Evolutionary conservation across 192 early-diverging fungal species (phyloP), one percentile per base, ranked within the genome.

Genomic region (Podila verticillata): DNA sequence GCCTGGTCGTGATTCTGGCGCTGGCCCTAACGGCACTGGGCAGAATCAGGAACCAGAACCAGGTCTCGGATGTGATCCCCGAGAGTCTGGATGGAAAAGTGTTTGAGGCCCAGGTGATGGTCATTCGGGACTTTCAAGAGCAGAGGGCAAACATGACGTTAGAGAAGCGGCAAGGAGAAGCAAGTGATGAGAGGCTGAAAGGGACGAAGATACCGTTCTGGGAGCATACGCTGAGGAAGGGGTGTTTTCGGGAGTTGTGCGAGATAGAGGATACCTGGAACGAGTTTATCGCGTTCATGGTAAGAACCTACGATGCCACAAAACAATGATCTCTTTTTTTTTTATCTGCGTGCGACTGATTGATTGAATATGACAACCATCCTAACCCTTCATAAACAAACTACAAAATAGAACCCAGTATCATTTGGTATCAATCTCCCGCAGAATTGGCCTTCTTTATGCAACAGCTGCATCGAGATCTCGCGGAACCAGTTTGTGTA

Each of bases 401-500:
- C 3, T 51, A 2, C 32, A 24, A 17, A 12, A 32, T 34, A 77
- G 74, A 34, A 66, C 19, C 68, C 75, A 0, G 68, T 66, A 10
- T 70, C 75, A 0, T 78, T 66, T 61, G 75, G 63, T 2, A 78
- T 78, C 9, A 2, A 48, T 6, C 39, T 78, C 13, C 47, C 19
- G 1, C 30, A 66, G 1, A 71, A 78, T 13, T 78, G 75, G 75
- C 75, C 75, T 9, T 70, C 75, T 1, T 59, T 78, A 0, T 78
- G 75, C 49, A 78, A 66, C 26, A 78, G 75, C 51, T 78, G 75
- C 59, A 78, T 78, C 39, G 75, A 78, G 35, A 71, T 78, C 51
- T 61, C 68, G 1, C 39, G 51, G 30, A 78, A 78, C 44, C 34
- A 62, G 48, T 78, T 78, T 67, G 68, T 78, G 3, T 71, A 78